A percentile compares a stretch with the other conserved stretches of the same genome.
Conservation (phyloP, 139 green algal species). For the Nannochloris sp. region DNA sequence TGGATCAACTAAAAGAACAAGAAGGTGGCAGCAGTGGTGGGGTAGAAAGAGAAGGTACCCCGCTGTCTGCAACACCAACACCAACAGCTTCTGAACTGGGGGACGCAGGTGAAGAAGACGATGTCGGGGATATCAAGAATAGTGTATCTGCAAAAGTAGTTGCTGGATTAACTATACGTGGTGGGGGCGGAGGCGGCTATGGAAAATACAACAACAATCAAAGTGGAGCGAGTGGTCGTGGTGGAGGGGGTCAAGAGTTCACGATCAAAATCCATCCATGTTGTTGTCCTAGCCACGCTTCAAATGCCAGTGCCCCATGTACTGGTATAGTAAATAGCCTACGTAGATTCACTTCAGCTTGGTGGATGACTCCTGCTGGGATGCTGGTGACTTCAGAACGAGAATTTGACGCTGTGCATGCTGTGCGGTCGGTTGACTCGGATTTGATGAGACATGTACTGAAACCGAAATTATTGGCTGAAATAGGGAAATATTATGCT, state of each 20-base stretch:
- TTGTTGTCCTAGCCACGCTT: conserved; percentile 1
- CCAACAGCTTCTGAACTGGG: neutral
- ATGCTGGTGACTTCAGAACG: conserved; percentile 27
- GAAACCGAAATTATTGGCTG: conserved; percentile 32
- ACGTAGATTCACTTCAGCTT: conserved; percentile 6
- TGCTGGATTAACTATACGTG: neutral
- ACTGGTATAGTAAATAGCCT: conserved; percentile 5
- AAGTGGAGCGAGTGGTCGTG: neutral
- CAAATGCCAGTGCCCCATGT: conserved; percentile 6
- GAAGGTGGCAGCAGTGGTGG: neutral
- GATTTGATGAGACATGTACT: conserved; percentile 40
- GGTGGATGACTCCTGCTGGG: conserved; percentile 24
- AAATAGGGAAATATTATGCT: conserved; percentile 8
- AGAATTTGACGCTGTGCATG: conserved; percentile 49
- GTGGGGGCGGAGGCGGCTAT: neutral
- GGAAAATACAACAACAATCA: neutral
- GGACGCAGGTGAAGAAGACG: neutral
- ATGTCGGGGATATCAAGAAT: neutral
- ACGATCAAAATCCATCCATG: neutral
- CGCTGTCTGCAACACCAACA: neutral
- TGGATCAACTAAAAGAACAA: neutral
- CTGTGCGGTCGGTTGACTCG: conserved; percentile 5
- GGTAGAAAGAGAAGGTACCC: neutral
- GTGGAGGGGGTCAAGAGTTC: neutral
- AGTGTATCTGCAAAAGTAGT: neutral